These are phyloP conservation scores for Penicillium sp. DNA, from an alignment of 2,329 filamentous ascomycete genomes.

Conservation along the genomic window DNA sequence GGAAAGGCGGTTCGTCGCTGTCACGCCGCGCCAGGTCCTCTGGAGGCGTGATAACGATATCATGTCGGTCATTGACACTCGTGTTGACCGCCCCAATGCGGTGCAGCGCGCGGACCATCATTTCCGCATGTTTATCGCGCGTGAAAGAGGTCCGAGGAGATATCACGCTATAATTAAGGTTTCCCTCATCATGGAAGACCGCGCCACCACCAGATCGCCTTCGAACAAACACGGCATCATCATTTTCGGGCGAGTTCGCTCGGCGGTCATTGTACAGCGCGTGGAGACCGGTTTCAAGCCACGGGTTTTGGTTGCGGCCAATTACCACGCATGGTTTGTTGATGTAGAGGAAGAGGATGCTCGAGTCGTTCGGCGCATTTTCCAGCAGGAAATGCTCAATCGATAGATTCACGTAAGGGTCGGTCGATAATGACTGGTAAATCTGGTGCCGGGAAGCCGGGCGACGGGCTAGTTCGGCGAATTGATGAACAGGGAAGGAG, in stretches of 20 bases:
- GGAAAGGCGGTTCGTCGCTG: slow-evolving; percentile 40
- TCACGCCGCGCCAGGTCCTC: slow-evolving; percentile 17
- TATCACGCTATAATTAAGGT: slow-evolving; percentile 93
- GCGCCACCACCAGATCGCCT: slow-evolving; percentile 85
- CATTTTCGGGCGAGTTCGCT: slow-evolving; percentile 15
- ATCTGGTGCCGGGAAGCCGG: slow-evolving; percentile 56
- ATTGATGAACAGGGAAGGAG: slow-evolving; percentile 30
- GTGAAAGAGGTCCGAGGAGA: slow-evolving; percentile 75
- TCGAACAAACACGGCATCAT: slow-evolving; percentile 66
- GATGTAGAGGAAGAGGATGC: slow-evolving; percentile 80
- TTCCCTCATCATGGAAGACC: slow-evolving; percentile 90
- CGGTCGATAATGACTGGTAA: slow-evolving; percentile 66
- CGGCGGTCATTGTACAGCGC: slow-evolving; percentile 52
- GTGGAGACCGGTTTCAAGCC: slow-evolving; percentile 80
- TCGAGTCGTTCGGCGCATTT: slow-evolving; percentile 68
- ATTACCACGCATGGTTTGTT: slow-evolving; percentile 88
- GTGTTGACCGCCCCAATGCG: slow-evolving; percentile 50
- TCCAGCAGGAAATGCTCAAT: slow-evolving; percentile 89
- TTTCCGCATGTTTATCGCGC: slow-evolving; percentile 82
- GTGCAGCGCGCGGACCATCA: slow-evolving; percentile 82
- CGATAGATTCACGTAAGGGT: slow-evolving; percentile 88
- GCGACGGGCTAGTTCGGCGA: slow-evolving; percentile 36
- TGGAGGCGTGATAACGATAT: slow-evolving; percentile 73
- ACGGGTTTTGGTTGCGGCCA: slow-evolving; percentile 96
- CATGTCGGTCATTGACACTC: slow-evolving; percentile 84